A percentile compares a stretch with the other conserved stretches of the same genome.
Evolutionary conservation across 75 land plant genomes (phyloP).

Genomic region (Azolla pinnata): DNA sequence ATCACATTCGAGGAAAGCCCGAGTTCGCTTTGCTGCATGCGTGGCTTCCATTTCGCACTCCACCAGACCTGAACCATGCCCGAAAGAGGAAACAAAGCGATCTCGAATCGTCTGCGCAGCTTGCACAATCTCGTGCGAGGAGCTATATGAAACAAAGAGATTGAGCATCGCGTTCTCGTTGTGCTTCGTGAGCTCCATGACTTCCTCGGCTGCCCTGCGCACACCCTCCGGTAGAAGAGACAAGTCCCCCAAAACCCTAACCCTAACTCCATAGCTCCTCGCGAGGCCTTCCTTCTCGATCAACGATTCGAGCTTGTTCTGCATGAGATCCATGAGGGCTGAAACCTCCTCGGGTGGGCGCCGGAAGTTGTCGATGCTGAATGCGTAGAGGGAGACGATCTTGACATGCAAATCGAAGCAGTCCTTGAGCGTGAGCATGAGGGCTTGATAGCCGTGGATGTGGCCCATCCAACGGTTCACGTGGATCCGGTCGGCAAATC

Average conservation of each 20-base stretch:
- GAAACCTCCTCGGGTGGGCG: slow-evolving; percentile 43
- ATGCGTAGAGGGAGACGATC: slow-evolving; percentile 53
- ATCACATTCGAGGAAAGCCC: no score
- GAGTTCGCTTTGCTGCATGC: background rate
- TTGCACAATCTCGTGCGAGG: slow-evolving; percentile 52
- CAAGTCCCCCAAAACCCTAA: slow-evolving; percentile 48
- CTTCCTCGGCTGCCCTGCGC: slow-evolving; percentile 36
- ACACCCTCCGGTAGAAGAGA: slow-evolving; percentile 32
- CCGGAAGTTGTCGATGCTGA: slow-evolving; percentile 66
- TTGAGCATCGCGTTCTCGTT: slow-evolving; percentile 33
- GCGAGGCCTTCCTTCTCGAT: slow-evolving; percentile 26
- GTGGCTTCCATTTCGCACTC: background rate
- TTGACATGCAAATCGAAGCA: slow-evolving; percentile 46
- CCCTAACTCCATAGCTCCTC: slow-evolving; percentile 30
- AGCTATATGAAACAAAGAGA: slow-evolving; percentile 56
- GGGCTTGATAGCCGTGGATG: slow-evolving; percentile 29
- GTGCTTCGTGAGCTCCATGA: slow-evolving; percentile 32
- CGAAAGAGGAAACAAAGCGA: background rate
- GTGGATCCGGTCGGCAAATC: slow-evolving; percentile 32
- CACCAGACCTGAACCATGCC: no score
- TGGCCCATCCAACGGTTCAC: slow-evolving; percentile 34
- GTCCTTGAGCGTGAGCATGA: slow-evolving; percentile 32
- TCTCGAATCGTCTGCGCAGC: slow-evolving; percentile 20
- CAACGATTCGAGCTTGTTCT: slow-evolving; percentile 38
- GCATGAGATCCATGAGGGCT: slow-evolving; percentile 43